phyloP scores from a whole-genome alignment of 192 early-diverging fungal genomes.

The Gorgonomyces haynaldii region DNA sequence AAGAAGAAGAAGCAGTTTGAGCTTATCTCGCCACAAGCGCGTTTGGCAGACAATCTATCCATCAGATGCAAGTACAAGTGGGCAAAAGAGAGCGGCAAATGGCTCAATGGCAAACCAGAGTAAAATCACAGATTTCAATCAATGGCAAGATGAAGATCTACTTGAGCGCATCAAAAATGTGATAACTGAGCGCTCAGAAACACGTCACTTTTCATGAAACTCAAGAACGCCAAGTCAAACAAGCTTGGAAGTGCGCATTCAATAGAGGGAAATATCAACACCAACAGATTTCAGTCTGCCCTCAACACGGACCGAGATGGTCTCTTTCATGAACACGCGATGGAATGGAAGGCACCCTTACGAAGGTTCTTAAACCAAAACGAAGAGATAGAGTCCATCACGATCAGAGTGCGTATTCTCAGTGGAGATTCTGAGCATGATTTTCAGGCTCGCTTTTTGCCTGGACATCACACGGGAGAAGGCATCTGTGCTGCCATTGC shows the following conservation, averaged over 20 bases:
- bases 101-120: neutral
- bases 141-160: neutral
- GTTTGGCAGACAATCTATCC: constrained; percentile 16
- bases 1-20: constrained; percentile 13
- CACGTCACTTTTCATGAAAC: no score
- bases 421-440: no score
- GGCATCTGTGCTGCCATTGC: constrained; percentile 34
- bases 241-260: no score
- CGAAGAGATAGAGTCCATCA: constrained; percentile 22
- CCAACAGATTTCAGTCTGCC: no score
- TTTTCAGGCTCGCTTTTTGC: constrained; percentile 30
- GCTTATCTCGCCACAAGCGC: constrained; percentile 18
- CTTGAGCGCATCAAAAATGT: no score
- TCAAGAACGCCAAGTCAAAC: no score
- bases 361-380: constrained; percentile 29
- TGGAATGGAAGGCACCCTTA: constrained; percentile 36
- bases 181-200: no score
- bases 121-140: neutral
- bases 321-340: no score
- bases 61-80: constrained; percentile 18
- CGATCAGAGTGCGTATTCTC: constrained; percentile 37
- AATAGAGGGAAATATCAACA: no score
- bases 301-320: no score
- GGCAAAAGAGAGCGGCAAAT: constrained; percentile 2
- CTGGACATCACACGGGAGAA: constrained; percentile 11